Conservation (phyloP, 129 eudicot genomes). For the sunflower (Helianthus annuus) region DNA sequence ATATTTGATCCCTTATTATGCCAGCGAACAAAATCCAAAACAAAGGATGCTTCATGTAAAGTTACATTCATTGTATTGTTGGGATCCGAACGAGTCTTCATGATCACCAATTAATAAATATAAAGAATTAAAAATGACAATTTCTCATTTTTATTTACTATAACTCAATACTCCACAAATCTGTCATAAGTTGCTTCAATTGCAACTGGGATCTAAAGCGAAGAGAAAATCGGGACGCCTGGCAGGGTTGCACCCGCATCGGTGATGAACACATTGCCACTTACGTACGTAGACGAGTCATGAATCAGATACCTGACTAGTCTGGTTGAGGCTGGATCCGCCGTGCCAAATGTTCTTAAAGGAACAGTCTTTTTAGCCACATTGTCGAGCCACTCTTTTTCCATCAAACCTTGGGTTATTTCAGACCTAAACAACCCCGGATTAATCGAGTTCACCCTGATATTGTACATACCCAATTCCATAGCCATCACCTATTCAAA, state of each 20-base stretch:
- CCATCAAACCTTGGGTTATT: conserved; percentile 65
- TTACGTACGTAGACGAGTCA: conserved; percentile 58
- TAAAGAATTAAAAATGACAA: not conserved
- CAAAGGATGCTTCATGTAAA: too few relatives aligned
- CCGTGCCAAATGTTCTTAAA: conserved; percentile 48
- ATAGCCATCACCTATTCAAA: conserved; percentile 60
- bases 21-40: too few relatives aligned
- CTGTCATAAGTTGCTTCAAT: not conserved
- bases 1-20: too few relatives aligned
- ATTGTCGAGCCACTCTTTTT: conserved; percentile 59
- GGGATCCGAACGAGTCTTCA: too few relatives aligned
- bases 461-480: conserved; percentile 73
- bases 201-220: conserved; percentile 39
- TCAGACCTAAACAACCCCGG: conserved; percentile 86
- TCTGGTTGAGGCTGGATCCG: conserved; percentile 67
- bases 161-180: not conserved
- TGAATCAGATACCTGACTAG: conserved; percentile 62
- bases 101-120: too few relatives aligned
- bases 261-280: conserved; percentile 67
- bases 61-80: too few relatives aligned
- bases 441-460: conserved; percentile 69
- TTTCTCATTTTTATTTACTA: conserved; percentile 5
- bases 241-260: conserved; percentile 85
- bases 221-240: conserved; percentile 79
- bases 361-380: conserved; percentile 66